phyloP scores from a whole-genome alignment of 2,329 filamentous ascomycete species.

The Fonsecaea pugnacius region DNA sequence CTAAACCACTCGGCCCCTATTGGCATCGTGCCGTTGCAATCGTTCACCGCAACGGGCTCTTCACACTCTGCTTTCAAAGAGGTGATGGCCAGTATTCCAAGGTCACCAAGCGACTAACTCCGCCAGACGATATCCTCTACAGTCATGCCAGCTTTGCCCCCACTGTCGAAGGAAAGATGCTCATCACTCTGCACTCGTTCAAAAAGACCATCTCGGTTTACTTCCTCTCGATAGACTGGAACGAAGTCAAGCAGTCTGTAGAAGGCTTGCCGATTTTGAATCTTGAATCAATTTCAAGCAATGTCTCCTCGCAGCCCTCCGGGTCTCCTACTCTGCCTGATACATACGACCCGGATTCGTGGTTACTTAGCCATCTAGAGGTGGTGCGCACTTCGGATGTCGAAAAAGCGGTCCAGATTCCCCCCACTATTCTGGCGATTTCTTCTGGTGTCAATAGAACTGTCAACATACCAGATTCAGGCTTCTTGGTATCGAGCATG shows the following conservation, averaged over 20 bases:
- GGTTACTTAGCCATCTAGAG: conserved; percentile 73
- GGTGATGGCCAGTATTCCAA: conserved; percentile 70
- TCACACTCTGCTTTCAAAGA: conserved; percentile 79
- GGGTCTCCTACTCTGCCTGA: conserved; percentile 30
- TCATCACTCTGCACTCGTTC: conserved; percentile 33
- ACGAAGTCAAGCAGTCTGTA: conserved; percentile 46
- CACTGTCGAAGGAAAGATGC: conserved; percentile 38
- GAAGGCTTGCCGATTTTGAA: conserved; percentile 40
- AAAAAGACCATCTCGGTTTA: conserved; percentile 30
- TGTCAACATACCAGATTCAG: conserved; percentile 59
- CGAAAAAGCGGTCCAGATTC: conserved; percentile 57
- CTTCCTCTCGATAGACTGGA: conserved; percentile 40
- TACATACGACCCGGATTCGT: conserved; percentile 49
- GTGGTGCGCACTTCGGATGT: conserved; percentile 70
- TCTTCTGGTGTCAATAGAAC: conserved; percentile 65
- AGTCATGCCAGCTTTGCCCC: conserved; percentile 53
- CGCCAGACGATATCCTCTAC: conserved; percentile 23
- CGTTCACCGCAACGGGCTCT: conserved; percentile 72
- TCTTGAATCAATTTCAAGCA: conserved; percentile 27
- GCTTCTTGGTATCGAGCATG: conserved; percentile 71
- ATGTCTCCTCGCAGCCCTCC: conserved; percentile 33
- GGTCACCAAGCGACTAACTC: conserved; percentile 55
- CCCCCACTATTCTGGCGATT: conserved; percentile 71
- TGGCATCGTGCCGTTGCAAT: conserved; percentile 77
- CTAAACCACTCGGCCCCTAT: conserved; percentile 70